phyloP scores from a whole-genome alignment of 768 basidiomycete species.

The Daedaleopsis nitida region DNA sequence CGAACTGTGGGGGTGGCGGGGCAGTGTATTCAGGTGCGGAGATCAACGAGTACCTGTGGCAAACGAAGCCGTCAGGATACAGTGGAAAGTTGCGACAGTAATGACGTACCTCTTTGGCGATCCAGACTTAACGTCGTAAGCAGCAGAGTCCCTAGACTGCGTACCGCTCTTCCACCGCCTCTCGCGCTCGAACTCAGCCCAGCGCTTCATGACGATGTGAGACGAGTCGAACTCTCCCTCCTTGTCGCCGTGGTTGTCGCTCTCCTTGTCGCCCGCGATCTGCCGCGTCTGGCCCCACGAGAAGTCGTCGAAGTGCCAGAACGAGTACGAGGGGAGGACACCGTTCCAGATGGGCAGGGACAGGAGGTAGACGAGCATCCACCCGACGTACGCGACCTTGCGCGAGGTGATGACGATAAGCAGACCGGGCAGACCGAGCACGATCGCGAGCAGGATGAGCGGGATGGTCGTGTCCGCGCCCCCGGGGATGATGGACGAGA shows the following conservation, averaged over 20 bases:
- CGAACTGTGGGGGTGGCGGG: slow-evolving; percentile 50
- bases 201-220: slow-evolving; percentile 98
- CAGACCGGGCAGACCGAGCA: slow-evolving; percentile 93
- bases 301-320: slow-evolving; percentile 99
- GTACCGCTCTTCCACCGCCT: slow-evolving; percentile 89
- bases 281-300: slow-evolving; percentile 96
- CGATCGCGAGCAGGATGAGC: slow-evolving; percentile 88
- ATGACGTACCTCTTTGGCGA: slow-evolving; percentile 61
- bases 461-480: slow-evolving; percentile 83
- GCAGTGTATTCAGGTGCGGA: slow-evolving; percentile 74
- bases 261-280: slow-evolving; percentile 68
- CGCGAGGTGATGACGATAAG: slow-evolving; percentile 95
- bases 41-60: slow-evolving; percentile 72
- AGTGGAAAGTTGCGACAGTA: background rate
- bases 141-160: slow-evolving; percentile 78
- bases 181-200: slow-evolving; percentile 98
- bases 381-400: slow-evolving; percentile 92
- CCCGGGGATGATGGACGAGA: slow-evolving; percentile 83
- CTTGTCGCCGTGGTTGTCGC: slow-evolving; percentile 79
- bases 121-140: slow-evolving; percentile 50
- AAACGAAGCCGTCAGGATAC: slow-evolving; percentile 25
- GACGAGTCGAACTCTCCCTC: slow-evolving; percentile 97
- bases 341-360: slow-evolving; percentile 98
- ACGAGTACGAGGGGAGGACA: slow-evolving; percentile 92
- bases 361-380: slow-evolving; percentile 94